These are phyloP conservation scores for Croton laevigatus DNA, from an alignment of 441 rosid species.

Conservation along the genomic window DNA sequence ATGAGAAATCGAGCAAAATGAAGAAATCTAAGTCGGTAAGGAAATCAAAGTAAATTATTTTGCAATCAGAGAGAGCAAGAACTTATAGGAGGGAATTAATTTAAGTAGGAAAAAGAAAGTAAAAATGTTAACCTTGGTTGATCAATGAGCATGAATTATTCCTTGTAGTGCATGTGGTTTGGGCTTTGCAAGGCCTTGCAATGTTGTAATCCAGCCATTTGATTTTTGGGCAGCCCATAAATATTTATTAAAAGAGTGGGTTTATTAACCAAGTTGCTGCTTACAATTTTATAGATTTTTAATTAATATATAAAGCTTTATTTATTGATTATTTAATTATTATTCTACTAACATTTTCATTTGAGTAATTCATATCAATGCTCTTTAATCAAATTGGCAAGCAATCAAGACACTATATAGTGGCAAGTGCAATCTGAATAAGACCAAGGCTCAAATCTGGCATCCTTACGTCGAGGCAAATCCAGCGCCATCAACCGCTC, in stretches of 20 bases:
- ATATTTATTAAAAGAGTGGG: no score
- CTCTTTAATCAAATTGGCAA: no score
- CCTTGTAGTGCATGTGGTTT: background rate
- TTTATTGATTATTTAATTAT: no score
- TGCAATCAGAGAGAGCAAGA: background rate
- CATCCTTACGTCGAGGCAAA: no score
- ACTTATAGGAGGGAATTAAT: background rate
- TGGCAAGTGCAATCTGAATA: no score
- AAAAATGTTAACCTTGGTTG: slow-evolving; percentile 1
- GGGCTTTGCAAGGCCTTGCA: slow-evolving; percentile 6
- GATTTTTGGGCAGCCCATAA: background rate
- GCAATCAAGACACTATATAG: no score
- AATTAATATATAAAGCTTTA: no score
- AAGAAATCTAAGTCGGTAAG: slow-evolving; percentile 54
- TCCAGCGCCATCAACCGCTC: no score
- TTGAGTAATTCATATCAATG: no score
- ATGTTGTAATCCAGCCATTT: background rate
- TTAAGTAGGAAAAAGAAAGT: background rate
- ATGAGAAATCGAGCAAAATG: slow-evolving; percentile 49
- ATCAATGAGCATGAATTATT: background rate
- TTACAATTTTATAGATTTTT: background rate
- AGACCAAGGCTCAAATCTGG: no score
- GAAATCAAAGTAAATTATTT: slow-evolving; percentile 42
- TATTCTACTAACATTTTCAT: no score
- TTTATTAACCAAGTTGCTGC: no score